Evolutionary conservation across 352 stramenopile species (phyloP), one percentile per base, ranked within the genome.

Genomic region (Phytopythium delawarense): DNA sequence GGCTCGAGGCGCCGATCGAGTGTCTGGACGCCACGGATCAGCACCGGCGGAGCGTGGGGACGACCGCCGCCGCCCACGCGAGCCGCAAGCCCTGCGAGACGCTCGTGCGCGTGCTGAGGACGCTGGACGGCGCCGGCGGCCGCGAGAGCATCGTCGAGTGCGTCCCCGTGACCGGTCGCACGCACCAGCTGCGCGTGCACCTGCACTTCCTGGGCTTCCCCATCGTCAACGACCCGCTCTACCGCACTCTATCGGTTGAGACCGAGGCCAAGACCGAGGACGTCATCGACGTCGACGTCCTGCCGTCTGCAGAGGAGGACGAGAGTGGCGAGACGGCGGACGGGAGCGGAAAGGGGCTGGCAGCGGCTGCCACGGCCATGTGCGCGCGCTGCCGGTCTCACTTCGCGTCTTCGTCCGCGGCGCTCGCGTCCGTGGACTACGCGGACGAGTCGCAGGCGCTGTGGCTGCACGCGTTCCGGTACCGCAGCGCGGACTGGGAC

Each of bases 111-210:
- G n/a, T 30, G n/a, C 37, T 71, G 23, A 9, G 63, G 28, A 65
- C 55, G 53, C 32, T 64, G 39, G 51, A 62, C n/a, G 63, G 66
- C 16, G 32, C 9, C n/a, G 62, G 65, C 16, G 23, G 39, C 6
- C 57, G 62, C 6, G 62, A 87, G 57, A 92, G 87, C 42, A 63
- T 98, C 46, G 80, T 98, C 11, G 75, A 98, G 55, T 96, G 87
- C 61, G 77, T 88, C 51, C 95, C 96, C 39, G 69, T 91, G 25
- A 98, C 96, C 11, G 96, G 96, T 7, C 67, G 96, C 11, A 98
- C 93, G 7, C 96, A 99, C 73, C 96, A 99, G 75, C 97, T 98
- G 67, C 87, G 96, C 32, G 74, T 98, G 1, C 96, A 99, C 66
- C 76, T 98, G 23, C 87, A 98, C 63, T 74, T 87, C 55, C 51